phyloP scores from a whole-genome alignment of 1,284 basidiomycete species.

The Psilocybe mexicana region DNA sequence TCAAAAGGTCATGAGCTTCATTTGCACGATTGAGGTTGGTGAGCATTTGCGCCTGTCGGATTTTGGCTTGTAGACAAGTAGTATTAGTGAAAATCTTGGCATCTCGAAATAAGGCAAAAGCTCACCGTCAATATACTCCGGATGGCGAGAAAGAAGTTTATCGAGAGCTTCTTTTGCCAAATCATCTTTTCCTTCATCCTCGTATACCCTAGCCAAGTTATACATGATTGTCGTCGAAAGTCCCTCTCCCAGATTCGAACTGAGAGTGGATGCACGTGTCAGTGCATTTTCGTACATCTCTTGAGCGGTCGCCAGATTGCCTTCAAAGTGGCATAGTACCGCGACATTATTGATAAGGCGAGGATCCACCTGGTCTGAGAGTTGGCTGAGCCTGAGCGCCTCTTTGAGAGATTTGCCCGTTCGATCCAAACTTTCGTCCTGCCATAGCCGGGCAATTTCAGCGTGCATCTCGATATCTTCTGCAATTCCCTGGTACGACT shows the following conservation, averaged over 20 bases:
- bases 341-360: conserved; percentile 85
- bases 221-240: conserved; percentile 84
- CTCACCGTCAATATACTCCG: conserved; percentile 92
- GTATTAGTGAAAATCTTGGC: background rate
- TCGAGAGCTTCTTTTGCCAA: conserved; percentile 84
- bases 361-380: conserved; percentile 52
- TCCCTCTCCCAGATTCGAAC: conserved; percentile 56
- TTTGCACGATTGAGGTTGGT: conserved; percentile 66
- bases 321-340: conserved; percentile 73
- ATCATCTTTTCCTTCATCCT: conserved; percentile 72
- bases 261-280: conserved; percentile 51
- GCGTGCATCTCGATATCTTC: conserved; percentile 84
- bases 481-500: conserved; percentile 55
- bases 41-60: conserved; percentile 83
- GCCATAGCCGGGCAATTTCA: conserved; percentile 88
- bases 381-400: conserved; percentile 63
- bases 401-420: conserved; percentile 74
- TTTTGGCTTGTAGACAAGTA: conserved; percentile 65
- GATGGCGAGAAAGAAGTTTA: conserved; percentile 81
- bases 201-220: conserved; percentile 87
- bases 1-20: conserved; percentile 84
- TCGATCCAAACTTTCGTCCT: conserved; percentile 75
- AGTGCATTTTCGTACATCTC: conserved; percentile 69
- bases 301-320: conserved; percentile 56
- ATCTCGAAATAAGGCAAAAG: conserved; percentile 11